phyloP scores from a whole-genome alignment of 257 asterid species.

The Solanum pennellii region DNA sequence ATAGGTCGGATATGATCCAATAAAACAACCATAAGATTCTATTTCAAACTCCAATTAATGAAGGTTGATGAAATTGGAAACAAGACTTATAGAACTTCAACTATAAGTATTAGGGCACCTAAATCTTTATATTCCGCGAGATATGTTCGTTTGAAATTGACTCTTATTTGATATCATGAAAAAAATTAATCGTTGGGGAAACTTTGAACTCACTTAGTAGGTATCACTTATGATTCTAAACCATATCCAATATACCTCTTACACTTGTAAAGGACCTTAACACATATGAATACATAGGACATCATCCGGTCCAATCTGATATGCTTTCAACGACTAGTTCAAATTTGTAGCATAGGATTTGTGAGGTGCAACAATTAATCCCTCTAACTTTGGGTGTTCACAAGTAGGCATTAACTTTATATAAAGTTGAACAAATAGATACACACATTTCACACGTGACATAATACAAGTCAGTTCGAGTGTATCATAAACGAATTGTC shows the following conservation, averaged over 20 bases:
- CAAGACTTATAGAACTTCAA: background rate
- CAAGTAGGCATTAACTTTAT: too few species aligned
- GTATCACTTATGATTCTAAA: background rate
- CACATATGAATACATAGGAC: background rate
- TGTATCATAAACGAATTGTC: background rate
- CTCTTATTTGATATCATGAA: background rate
- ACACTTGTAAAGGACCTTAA: background rate
- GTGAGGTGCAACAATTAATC: background rate
- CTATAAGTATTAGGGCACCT: background rate
- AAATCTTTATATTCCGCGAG: background rate
- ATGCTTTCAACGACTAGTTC: background rate
- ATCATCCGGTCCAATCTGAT: background rate
- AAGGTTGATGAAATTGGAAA: too few species aligned
- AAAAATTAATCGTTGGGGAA: too few species aligned
- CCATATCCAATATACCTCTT: background rate
- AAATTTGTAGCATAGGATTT: too few species aligned
- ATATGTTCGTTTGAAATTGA: background rate
- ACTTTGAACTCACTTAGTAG: background rate
- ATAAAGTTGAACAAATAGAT: background rate
- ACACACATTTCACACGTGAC: background rate
- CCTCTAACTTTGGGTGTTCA: background rate
- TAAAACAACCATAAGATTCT: background rate
- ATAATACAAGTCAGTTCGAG: background rate
- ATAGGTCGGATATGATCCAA: background rate
- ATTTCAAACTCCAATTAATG: background rate